phyloP scores from a whole-genome alignment of 1,284 basidiomycete genomes.

The Ceratobasidium sp. region DNA sequence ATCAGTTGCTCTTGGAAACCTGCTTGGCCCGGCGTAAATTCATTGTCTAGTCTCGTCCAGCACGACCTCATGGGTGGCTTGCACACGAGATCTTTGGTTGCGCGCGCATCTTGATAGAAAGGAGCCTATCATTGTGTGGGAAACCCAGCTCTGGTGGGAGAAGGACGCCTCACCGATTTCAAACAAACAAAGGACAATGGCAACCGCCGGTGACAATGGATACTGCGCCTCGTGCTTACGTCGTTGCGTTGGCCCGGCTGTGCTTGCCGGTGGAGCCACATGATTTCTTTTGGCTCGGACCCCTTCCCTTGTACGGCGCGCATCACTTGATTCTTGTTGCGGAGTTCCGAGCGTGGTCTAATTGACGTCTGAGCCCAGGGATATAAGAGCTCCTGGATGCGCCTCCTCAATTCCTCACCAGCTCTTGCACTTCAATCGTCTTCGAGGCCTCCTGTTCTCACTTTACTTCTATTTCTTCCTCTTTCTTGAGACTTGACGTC shows the following conservation, averaged over 20 bases:
- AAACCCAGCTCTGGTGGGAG: background rate
- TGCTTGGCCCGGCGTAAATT: background rate
- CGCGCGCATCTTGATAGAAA: background rate
- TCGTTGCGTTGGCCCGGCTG: constrained; percentile 21
- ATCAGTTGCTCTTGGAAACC: constrained; percentile 2
- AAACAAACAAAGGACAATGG: constrained; percentile 39
- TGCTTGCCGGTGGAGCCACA: background rate
- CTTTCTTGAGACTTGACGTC: constrained; percentile 42
- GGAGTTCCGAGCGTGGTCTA: background rate
- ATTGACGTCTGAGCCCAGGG: background rate
- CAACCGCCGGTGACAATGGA: constrained; percentile 27
- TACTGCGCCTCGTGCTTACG: constrained; percentile 16
- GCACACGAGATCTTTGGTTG: background rate
- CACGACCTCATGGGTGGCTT: background rate
- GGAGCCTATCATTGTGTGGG: background rate
- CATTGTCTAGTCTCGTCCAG: background rate
- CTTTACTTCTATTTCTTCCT: constrained; percentile 2
- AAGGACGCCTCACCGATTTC: constrained; percentile 2
- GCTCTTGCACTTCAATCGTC: constrained; percentile 7
- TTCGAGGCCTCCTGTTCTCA: background rate
- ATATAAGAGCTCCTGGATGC: constrained; percentile 23
- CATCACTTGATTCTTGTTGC: background rate
- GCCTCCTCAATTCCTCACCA: constrained; percentile 12
- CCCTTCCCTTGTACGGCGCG: constrained; percentile 24
- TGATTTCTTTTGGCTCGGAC: constrained; percentile 3